phyloP scores from a whole-genome alignment of 331 rosid genomes.

The Pyrus hybrid region DNA sequence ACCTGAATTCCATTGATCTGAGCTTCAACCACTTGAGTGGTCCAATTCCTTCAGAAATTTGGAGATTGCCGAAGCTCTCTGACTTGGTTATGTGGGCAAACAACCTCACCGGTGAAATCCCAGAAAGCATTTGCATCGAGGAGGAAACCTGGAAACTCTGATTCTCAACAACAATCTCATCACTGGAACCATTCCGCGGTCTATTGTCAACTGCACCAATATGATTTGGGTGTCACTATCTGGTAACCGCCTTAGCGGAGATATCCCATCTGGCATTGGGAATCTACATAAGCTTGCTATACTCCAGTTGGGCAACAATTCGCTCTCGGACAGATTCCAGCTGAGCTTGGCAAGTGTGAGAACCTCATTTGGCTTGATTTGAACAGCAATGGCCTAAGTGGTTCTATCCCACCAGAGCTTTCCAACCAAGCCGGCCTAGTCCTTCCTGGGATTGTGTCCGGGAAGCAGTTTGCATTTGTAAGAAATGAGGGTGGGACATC shows the following conservation, averaged over 20 bases:
- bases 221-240: constrained; percentile 60
- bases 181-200: constrained; percentile 49
- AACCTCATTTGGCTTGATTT: constrained; percentile 69
- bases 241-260: constrained; percentile 47
- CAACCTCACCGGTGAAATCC: constrained; percentile 50
- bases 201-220: constrained; percentile 51
- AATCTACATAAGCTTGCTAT: constrained; percentile 42
- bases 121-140: constrained; percentile 46
- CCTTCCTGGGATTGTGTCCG: constrained; percentile 46
- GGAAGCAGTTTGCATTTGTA: constrained; percentile 64
- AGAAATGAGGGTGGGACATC: constrained; percentile 75
- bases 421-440: constrained; percentile 48
- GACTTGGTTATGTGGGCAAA: constrained; percentile 71
- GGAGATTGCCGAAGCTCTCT: constrained; percentile 41
- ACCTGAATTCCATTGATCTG: constrained; percentile 44
- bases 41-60: constrained; percentile 43
- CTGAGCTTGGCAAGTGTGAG: constrained; percentile 38
- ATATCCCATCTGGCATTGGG: constrained; percentile 56
- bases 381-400: constrained; percentile 46
- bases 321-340: constrained; percentile 49
- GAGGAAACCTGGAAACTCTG: constrained; percentile 48
- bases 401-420: constrained; percentile 47
- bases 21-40: constrained; percentile 60
- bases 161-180: constrained; percentile 54
- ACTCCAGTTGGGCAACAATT: constrained; percentile 62